Percentiles rank a stretch among this genome's conserved stretches.
Evolutionary conservation across 805 yeast species (phyloP).

Genomic region (Phaffomyces antillensis): DNA sequence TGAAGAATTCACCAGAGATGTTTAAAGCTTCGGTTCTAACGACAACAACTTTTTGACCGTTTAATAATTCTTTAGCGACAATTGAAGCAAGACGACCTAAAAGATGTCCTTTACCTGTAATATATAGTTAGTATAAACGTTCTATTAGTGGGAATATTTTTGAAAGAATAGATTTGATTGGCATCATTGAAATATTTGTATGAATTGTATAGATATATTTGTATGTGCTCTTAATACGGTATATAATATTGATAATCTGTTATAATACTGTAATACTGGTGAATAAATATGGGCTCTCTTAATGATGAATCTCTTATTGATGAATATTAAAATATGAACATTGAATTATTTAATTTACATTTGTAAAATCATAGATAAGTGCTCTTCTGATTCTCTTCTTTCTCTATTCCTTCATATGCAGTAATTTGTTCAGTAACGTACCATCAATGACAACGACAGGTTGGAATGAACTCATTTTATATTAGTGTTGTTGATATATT

Average conservation of each 20-base stretch:
- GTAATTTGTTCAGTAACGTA: constrained; percentile 30
- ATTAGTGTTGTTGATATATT: constrained; percentile 27
- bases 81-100: constrained; percentile 99
- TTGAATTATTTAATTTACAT: no score
- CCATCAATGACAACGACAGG: constrained; percentile 98
- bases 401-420: neutral
- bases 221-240: no score
- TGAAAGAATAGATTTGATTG: neutral
- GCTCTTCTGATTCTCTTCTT: neutral
- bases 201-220: no score
- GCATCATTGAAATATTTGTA: no score
- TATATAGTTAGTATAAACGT: constrained; percentile 15
- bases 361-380: neutral
- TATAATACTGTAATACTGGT: no score
- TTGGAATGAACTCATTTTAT: constrained; percentile 52
- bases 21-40: constrained; percentile 97
- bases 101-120: constrained; percentile 90
- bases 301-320: no score
- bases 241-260: no score
- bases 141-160: neutral
- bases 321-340: no score
- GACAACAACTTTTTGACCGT: constrained; percentile 96
- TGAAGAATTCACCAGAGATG: constrained; percentile 99
- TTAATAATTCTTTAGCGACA: constrained; percentile 96
- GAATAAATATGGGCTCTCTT: no score